phyloP scores from a whole-genome alignment of 305 asterid species.

The Withania somnifera region DNA sequence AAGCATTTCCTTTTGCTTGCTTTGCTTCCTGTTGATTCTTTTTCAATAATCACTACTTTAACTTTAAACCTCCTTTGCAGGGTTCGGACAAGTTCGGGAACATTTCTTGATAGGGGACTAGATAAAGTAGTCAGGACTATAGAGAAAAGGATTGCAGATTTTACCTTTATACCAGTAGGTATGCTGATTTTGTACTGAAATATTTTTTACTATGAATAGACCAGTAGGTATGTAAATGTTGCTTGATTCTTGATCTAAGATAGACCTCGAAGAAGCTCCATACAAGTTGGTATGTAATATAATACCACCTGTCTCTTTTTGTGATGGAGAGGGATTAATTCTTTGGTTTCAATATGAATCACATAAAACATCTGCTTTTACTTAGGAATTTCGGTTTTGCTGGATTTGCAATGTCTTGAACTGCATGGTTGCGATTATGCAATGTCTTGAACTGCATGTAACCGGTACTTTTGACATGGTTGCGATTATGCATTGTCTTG shows the following conservation, averaged over 20 bases:
- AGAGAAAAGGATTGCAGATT: conserved; percentile 92
- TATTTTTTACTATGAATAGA: background rate
- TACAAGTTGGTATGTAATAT: background rate
- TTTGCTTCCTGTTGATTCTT: background rate
- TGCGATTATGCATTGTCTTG: background rate
- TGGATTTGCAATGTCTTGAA: too few species aligned
- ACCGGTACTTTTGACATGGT: too few species aligned
- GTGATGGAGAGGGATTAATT: background rate
- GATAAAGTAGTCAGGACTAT: conserved; percentile 65
- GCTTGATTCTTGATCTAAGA: too few species aligned
- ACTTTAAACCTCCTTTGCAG: conserved; percentile 35
- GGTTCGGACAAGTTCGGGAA: conserved; percentile 96
- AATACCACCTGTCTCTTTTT: background rate
- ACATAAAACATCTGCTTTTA: background rate
- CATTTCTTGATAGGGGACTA: conserved; percentile 78
- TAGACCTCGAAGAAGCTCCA: background rate
- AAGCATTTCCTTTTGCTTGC: conserved; percentile 2
- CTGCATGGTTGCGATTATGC: too few species aligned
- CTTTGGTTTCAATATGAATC: background rate
- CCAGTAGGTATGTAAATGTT: too few species aligned
- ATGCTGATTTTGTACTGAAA: background rate
- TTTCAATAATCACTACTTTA: too few species aligned
- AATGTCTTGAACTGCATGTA: background rate
- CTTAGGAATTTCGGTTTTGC: background rate
- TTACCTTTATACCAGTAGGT: conserved; percentile 93